A percentile compares a stretch with the other conserved stretches of the same genome.
These are phyloP conservation scores for Fraxinus dipetala DNA, from an alignment of 305 asterid species.

Conservation along the genomic window DNA sequence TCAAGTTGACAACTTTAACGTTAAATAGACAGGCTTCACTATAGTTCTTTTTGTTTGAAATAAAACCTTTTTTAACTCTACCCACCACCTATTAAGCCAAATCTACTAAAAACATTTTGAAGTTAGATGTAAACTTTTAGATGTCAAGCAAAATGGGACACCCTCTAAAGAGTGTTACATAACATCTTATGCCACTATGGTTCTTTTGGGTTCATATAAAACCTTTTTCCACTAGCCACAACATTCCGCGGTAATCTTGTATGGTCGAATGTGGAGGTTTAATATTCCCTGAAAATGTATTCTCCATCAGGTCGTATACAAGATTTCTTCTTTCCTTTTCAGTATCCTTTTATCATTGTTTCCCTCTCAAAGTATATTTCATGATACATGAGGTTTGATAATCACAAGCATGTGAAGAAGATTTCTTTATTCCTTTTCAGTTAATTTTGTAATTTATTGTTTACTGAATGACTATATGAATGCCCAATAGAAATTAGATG, in stretches of 20 bases:
- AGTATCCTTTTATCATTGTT: not conserved
- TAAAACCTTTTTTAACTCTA: not conserved
- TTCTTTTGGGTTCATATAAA: constrained; percentile 1
- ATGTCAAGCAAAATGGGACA: not conserved
- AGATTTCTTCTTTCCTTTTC: not conserved
- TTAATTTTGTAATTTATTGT: not conserved
- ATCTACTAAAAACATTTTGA: not conserved
- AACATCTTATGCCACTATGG: not conserved
- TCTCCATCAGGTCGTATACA: not conserved
- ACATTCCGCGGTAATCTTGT: not conserved
- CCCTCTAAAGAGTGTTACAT: not conserved
- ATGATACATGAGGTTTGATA: not conserved
- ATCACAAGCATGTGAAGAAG: not conserved
- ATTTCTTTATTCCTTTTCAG: not conserved
- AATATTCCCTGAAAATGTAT: not conserved
- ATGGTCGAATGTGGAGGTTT: not conserved
- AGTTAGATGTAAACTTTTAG: not conserved
- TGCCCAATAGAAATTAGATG: not conserved
- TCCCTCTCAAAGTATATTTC: not conserved
- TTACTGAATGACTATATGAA: not conserved
- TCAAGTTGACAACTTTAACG: not conserved
- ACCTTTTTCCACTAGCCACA: not conserved
- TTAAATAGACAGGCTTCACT: not conserved
- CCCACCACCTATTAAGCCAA: not conserved
- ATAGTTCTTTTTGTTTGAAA: not conserved